Base-by-base conservation (phyloP, 345 rosid species). In the Geranium brycei region DNA sequence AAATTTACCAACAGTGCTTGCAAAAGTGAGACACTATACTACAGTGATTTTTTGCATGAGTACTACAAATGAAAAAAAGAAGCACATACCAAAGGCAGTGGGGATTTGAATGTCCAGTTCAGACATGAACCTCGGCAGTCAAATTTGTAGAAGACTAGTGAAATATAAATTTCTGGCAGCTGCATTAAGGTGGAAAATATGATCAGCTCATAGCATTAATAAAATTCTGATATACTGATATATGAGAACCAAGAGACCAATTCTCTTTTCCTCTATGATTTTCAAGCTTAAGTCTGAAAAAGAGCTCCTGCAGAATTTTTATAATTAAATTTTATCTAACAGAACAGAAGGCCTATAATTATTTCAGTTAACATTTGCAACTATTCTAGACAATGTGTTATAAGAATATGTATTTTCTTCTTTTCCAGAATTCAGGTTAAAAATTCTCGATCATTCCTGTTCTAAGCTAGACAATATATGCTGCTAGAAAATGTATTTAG, bases 41-140 rank as follows among this genome's bases (percentile, higher is more conserved):
- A n/a, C n/a, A n/a, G 28, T 23, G 41, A 31, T 61, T 61, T 13
- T 17, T 2, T 31, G 11, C 62, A 4, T 28, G 4, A 19, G 16
- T 60, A 28, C 30, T 19, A 19, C 12, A 60, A 19, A 60, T 18
- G 12, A 19, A 60, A 3, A 19, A 8, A 19, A 32, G 23, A 15
- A 23, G 28, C 28, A 64, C 17, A 55, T 64, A 64, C 67, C 67
- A 19, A 64, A 64, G 59, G 67, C 38, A 31, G 40, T 56, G 59
- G 67, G 67, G 55, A 64, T 53, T 31, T 64, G 67, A 31, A 64
- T 57, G 35, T 65, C 68, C 68, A 65, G 35, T n/a, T 65, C 61
- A 65, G 68, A 65, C 68, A 65, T 65, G 68, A 65, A 64, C 57
- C 31, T 65, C 28, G 66, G 68, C 58, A 59, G 57, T 5, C 32